Evolutionary conservation across 345 rosid genomes (phyloP).

Genomic region (Sisymbrium irio): DNA sequence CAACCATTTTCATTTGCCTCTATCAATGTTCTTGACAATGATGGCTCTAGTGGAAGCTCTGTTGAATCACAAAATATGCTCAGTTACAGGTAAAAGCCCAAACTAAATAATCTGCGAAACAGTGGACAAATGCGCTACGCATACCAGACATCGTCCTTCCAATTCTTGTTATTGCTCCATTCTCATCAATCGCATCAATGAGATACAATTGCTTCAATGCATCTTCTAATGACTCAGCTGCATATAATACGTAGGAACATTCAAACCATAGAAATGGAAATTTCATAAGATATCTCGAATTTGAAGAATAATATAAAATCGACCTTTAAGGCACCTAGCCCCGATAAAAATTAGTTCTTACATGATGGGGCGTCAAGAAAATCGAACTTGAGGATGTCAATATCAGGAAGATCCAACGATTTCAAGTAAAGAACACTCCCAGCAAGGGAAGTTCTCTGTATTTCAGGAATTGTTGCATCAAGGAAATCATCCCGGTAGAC

Average conservation of each 20-base stretch:
- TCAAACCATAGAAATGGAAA: constrained; percentile 3
- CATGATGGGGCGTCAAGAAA: constrained; percentile 95
- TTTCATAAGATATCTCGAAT: not conserved
- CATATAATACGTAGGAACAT: constrained; percentile 21
- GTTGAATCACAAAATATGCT: constrained; percentile 33
- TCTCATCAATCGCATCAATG: constrained; percentile 88
- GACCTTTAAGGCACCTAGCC: not conserved
- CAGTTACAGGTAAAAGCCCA: not conserved
- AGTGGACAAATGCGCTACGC: constrained; percentile 4
- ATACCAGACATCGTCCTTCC: constrained; percentile 95
- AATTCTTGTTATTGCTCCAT: constrained; percentile 73
- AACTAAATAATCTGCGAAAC: not conserved
- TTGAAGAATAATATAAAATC: not conserved
- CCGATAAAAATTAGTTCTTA: constrained; percentile 38
- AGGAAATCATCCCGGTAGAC: constrained; percentile 78
- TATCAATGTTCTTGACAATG: constrained; percentile 86
- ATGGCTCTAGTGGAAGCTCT: constrained; percentile 97
- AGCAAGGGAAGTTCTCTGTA: constrained; percentile 92
- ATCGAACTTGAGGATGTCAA: constrained; percentile 87
- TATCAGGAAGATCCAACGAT: constrained; percentile 89
- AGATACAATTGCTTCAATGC: constrained; percentile 88
- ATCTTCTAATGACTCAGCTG: constrained; percentile 86
- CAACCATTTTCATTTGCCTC: constrained; percentile 85
- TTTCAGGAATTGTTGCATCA: constrained; percentile 93
- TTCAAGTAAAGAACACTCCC: constrained; percentile 94